phyloP scores from a whole-genome alignment of 768 basidiomycete genomes.

The Mycena chlorophos region DNA sequence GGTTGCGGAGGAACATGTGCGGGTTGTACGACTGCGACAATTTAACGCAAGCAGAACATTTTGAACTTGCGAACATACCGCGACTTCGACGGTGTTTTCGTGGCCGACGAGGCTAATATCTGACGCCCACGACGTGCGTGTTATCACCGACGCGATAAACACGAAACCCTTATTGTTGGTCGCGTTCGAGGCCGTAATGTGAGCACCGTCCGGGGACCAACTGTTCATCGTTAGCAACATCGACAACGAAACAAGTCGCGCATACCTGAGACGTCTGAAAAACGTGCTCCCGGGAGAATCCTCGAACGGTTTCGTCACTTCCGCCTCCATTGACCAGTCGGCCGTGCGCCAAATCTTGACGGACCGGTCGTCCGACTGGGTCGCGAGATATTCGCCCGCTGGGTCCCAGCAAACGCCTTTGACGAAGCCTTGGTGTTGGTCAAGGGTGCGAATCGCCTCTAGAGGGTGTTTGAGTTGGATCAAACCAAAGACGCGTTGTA shows the following conservation, averaged over 20 bases:
- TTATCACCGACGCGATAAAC: slow-evolving; percentile 95
- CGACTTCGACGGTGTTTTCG: slow-evolving; percentile 95
- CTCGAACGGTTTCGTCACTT: slow-evolving; percentile 87
- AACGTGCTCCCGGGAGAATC: slow-evolving; percentile 94
- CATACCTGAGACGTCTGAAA: slow-evolving; percentile 83
- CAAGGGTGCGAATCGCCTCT: slow-evolving; percentile 85
- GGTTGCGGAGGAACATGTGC: slow-evolving; percentile 85
- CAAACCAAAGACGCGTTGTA: neutral
- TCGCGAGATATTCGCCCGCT: slow-evolving; percentile 96
- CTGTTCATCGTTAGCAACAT: slow-evolving; percentile 40
- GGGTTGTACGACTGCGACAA: slow-evolving; percentile 80
- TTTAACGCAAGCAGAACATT: slow-evolving; percentile 6
- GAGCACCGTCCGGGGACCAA: slow-evolving; percentile 99
- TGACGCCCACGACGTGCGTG: slow-evolving; percentile 83
- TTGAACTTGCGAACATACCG: slow-evolving; percentile 50
- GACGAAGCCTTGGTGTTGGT: slow-evolving; percentile 92
- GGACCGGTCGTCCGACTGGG: slow-evolving; percentile 93
- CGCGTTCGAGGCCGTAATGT: slow-evolving; percentile 95
- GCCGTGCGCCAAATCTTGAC: slow-evolving; percentile 96
- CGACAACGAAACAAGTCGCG: neutral
- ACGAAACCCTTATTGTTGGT: slow-evolving; percentile 96
- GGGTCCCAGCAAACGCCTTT: slow-evolving; percentile 99
- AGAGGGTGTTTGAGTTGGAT: slow-evolving; percentile 6
- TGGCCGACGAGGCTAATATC: slow-evolving; percentile 96
- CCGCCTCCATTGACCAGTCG: slow-evolving; percentile 85